These are phyloP conservation scores for Trichosporon coremiiforme DNA, from an alignment of 1,284 basidiomycete genomes.

Conservation along the genomic window DNA sequence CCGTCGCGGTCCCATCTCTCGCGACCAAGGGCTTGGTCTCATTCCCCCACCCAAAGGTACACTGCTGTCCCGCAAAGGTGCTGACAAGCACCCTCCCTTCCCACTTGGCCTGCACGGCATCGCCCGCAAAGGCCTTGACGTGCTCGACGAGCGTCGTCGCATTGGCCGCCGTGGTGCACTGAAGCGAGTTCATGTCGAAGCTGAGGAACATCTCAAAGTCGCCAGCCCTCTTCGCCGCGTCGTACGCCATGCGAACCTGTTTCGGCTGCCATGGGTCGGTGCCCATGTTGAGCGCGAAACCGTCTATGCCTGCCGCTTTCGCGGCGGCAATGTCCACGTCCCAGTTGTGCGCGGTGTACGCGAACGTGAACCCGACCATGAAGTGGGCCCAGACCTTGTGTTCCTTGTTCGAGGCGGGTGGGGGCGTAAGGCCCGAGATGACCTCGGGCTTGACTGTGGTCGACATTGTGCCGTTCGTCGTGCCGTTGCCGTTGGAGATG, in stretches of 20 bases:
- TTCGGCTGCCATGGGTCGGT: constrained; percentile 67
- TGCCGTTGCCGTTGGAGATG: too few relatives aligned
- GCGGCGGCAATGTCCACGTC: constrained; percentile 53
- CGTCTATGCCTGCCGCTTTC: constrained; percentile 59
- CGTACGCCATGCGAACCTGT: constrained; percentile 67
- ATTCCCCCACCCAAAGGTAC: constrained; percentile 66
- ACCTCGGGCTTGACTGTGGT: constrained; percentile 5
- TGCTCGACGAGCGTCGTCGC: constrained; percentile 62
- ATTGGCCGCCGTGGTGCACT: constrained; percentile 63
- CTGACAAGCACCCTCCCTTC: constrained; percentile 65
- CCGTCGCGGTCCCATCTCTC: not conserved
- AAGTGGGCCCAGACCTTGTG: constrained; percentile 55
- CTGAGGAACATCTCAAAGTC: constrained; percentile 72
- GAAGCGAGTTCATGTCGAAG: constrained; percentile 52
- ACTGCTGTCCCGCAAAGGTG: constrained; percentile 74
- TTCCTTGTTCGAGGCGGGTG: constrained; percentile 26
- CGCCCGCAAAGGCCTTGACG: constrained; percentile 63
- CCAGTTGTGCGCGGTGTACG: constrained; percentile 51
- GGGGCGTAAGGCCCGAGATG: constrained; percentile 20
- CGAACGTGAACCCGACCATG: constrained; percentile 56
- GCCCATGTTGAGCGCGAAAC: constrained; percentile 69
- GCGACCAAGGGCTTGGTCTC: not conserved
- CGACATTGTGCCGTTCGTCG: not conserved
- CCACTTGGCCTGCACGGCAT: constrained; percentile 67
- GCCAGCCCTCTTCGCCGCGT: constrained; percentile 51